Evolutionary conservation across 2,329 filamentous ascomycete species (phyloP).

Genomic region (Aspergillus sp.): DNA sequence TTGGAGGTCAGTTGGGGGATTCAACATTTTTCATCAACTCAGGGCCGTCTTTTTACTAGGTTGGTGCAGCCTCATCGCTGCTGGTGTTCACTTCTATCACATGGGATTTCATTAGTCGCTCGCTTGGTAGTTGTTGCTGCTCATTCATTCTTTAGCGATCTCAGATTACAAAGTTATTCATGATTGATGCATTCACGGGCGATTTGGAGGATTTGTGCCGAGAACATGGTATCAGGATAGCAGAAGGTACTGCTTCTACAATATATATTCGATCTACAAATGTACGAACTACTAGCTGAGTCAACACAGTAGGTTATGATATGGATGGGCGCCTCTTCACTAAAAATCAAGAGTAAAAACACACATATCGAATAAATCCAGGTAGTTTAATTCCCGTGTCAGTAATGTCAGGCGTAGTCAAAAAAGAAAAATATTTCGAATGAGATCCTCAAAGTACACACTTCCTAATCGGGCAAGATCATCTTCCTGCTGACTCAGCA

Average conservation of each 20-base stretch:
- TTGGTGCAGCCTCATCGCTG: not conserved
- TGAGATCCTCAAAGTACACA: not conserved
- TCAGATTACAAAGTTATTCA: not conserved
- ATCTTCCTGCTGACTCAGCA: not conserved
- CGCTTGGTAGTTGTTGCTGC: not conserved
- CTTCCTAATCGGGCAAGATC: not conserved
- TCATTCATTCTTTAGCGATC: not conserved
- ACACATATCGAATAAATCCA: too few relatives aligned
- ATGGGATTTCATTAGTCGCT: not conserved
- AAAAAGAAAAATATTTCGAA: too few relatives aligned
- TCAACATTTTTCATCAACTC: constrained; percentile 30
- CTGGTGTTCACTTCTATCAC: not conserved
- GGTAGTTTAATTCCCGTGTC: too few relatives aligned
- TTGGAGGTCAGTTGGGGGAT: constrained; percentile 28
- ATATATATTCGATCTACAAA: too few relatives aligned
- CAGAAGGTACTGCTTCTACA: too few relatives aligned
- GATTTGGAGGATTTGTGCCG: not conserved
- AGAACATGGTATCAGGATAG: not conserved
- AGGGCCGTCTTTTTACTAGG: constrained; percentile 28
- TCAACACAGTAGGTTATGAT: too few relatives aligned
- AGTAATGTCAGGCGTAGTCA: too few relatives aligned
- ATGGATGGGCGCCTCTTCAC: too few relatives aligned
- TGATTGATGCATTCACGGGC: not conserved
- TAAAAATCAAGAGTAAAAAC: too few relatives aligned
- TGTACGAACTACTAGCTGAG: too few relatives aligned